Conservation (phyloP, 352 stramenopile species). For the Pythium brachiatum region DNA sequence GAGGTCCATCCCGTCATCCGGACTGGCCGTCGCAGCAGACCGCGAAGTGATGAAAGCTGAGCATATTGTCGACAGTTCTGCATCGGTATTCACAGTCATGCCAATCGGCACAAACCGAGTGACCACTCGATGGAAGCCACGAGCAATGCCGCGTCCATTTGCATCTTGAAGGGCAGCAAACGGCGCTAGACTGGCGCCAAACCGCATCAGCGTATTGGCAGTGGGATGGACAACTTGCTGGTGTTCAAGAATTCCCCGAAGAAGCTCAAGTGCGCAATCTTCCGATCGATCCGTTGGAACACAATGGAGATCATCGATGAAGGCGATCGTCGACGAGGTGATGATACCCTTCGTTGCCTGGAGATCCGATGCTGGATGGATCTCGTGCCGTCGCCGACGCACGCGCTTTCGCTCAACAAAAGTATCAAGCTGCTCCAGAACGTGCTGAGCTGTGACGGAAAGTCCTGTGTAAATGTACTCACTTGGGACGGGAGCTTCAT, state of each 20-base stretch:
- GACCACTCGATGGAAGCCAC: conserved; percentile 29
- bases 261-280: conserved; percentile 42
- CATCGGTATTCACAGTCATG: conserved; percentile 33
- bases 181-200: conserved; percentile 8
- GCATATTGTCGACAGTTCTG: conserved; percentile 54
- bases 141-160: background rate
- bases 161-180: conserved; percentile 30
- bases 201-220: conserved; percentile 31
- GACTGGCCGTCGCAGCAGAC: background rate
- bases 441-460: conserved; percentile 3
- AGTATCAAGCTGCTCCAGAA: conserved; percentile 22
- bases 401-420: conserved; percentile 23
- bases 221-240: conserved; percentile 38
- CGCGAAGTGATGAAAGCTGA: conserved; percentile 25
- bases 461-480: conserved; percentile 24
- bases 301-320: conserved; percentile 66
- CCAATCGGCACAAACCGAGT: conserved; percentile 35
- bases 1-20: background rate
- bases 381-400: background rate
- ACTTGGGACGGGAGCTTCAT: conserved; percentile 4
- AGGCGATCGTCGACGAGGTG: conserved; percentile 31
- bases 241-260: conserved; percentile 47
- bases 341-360: background rate
- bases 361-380: background rate
- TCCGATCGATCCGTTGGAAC: conserved; percentile 20